Evolutionary conservation across 345 rosid genomes (phyloP).

Genomic region (Hypericum androsaemum): DNA sequence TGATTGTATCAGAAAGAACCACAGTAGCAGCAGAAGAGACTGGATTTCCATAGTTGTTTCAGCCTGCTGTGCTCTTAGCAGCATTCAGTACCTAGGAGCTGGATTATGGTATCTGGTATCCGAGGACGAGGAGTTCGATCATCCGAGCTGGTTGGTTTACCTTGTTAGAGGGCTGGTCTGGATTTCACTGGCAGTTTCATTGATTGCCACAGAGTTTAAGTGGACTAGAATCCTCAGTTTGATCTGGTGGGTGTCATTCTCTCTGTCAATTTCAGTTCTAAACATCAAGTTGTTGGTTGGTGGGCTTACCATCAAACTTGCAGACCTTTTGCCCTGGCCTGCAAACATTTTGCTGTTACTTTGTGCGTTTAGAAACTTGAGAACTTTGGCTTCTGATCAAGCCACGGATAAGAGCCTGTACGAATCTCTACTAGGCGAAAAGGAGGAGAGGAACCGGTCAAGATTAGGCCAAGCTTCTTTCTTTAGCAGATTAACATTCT

Average conservation of each 20-base stretch:
- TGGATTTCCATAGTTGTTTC: conserved; percentile 33
- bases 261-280: conserved; percentile 35
- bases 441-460: conserved; percentile 3
- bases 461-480: conserved; percentile 35
- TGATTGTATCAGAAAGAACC: conserved; percentile 19
- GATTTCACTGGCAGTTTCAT: conserved; percentile 46
- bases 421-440: conserved; percentile 35
- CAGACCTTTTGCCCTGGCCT: conserved; percentile 37
- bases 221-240: conserved; percentile 30
- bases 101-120: conserved; percentile 33
- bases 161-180: conserved; percentile 48
- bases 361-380: conserved; percentile 39
- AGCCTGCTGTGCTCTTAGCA: conserved; percentile 29
- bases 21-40: conserved; percentile 19
- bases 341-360: conserved; percentile 43
- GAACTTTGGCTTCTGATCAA: conserved; percentile 11
- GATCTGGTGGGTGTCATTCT: conserved; percentile 64
- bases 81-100: conserved; percentile 26
- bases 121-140: conserved; percentile 5
- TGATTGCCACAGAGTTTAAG: conserved; percentile 43
- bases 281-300: conserved; percentile 26
- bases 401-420: conserved; percentile 21
- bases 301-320: conserved; percentile 21
- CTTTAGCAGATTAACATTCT: conserved; percentile 40
- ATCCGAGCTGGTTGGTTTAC: conserved; percentile 22